Evolutionary conservation across 2,329 filamentous ascomycete genomes (phyloP), one percentile per base, ranked within the genome.

Genomic region (Cercospora sesami): DNA sequence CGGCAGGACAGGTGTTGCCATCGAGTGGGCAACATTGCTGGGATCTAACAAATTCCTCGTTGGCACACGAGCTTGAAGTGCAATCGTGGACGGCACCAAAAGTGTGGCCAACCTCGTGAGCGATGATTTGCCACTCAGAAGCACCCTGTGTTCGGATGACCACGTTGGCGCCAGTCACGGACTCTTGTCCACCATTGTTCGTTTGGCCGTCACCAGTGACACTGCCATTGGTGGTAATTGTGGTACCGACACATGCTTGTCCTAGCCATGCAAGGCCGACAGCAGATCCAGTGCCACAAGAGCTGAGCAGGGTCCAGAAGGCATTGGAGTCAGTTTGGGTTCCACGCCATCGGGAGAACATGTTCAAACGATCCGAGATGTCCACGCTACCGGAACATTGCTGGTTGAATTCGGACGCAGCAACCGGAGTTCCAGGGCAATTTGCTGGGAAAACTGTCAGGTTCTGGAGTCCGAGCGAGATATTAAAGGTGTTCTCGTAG

Each of bases 71-170:
- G n/a, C 80, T 70, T 0, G 83, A 77, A 2, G 88, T 91, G 80
- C 95, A 99, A 80, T 99, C 95, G 80, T 99, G 95, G 9, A 97
- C 93, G 5, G 94, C 95, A 57, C 94, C 94, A 79, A 97, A 98
- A 0, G 93, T 98, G 79, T 98, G 94, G 1, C 94, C 94, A 3
- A 90, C 90, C 80, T 98, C 94, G 78, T 98, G 94, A 31, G 94
- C 94, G 80, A 98, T 92, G 67, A 98, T 91, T 78, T 97, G 93
- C 94, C 94, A 98, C 78, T 97, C 94, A 3, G 88, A 90, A 23
- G 87, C 85, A 33, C 78, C 78, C 55, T 69, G 62, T 0, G 93
- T 96, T 71, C 88, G 88, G 28, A 95, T 89, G 23, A 99, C 93
- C 0, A 99, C 92, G 77, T 97, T 98, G 69, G 94, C 90, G 33